Base-by-base conservation (phyloP, 192 early-diverging fungal genomes). In the Umbelopsis sp. region DNA sequence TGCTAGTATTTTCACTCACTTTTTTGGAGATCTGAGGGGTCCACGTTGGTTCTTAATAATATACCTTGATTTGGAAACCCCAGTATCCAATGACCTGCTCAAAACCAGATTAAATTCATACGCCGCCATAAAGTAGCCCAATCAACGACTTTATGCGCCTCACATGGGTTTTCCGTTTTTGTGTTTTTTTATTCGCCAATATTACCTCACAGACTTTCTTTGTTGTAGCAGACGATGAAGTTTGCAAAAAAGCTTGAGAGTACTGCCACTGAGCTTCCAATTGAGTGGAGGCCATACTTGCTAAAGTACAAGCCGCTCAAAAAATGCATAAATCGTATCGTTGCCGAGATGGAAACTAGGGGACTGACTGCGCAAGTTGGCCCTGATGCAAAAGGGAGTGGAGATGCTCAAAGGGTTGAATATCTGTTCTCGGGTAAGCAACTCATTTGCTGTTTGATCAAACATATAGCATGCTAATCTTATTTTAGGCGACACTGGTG, bases 281-380 rank as follows among this genome's bases (percentile, higher is more conserved):
- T 74, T 30, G 81, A 88, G 46, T 89, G 88, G 88, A 82, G 84
- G 52, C 88, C 84, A 15, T 83, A 89, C 58, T 68, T 89, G 46
- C 84, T 89, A 47, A 78, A 86, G 51, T 89, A 89, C 78, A 88
- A 88, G 70, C 74, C 58, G 18, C 80, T 89, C 10, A 89, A 89
- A 67, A 88, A 89, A 71, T 81, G 71, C 71, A 87, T 89, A 61
- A 84, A 82, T 69, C 51, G 64, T 22, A 84, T 89, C 64, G 88
- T 89, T 10, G 55, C 80, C 18, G 88, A 89, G 67, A 78, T 88
- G n/a, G 81, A 84, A 16, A 23, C 67, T 0, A 61, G 58, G 46
- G 76, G 76, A 0, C 35, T 77, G 15, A 65, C 67, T 47, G 16
- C 53, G 7, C 33, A 77, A 23, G 6, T 73, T 3, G 11, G 64